A percentile compares a stretch with the other conserved stretches of the same genome.
Conservation (phyloP, 2,329 filamentous ascomycete genomes). For the Phaeomoniella chlamydospora region DNA sequence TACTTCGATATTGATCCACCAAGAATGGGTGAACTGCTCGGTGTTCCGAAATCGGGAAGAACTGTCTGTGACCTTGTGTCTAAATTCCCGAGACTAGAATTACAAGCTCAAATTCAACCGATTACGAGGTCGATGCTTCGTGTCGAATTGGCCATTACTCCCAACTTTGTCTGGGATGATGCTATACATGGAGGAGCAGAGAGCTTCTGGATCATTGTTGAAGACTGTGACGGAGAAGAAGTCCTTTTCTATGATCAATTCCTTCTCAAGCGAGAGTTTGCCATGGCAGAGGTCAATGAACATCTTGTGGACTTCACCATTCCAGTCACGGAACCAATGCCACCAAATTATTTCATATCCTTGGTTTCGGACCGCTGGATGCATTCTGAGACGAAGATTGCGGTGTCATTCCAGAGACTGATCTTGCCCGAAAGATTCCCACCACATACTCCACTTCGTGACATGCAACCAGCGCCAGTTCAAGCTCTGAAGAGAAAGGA, state of each 20-base stretch:
- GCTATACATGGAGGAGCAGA: constrained; percentile 74
- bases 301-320: constrained; percentile 94
- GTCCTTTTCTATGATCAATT: constrained; percentile 93
- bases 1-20: constrained; percentile 96
- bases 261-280: constrained; percentile 78
- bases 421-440: constrained; percentile 92
- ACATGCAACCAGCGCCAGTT: constrained; percentile 81
- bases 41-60: constrained; percentile 75
- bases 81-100: constrained; percentile 84
- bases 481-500: constrained; percentile 77
- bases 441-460: constrained; percentile 78
- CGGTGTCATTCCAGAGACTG: constrained; percentile 88
- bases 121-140: constrained; percentile 88
- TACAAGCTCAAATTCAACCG: constrained; percentile 87
- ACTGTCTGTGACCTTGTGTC: constrained; percentile 73
- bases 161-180: constrained; percentile 94
- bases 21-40: constrained; percentile 86
- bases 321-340: constrained; percentile 92
- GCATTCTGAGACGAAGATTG: constrained; percentile 87
- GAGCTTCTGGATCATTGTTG: constrained; percentile 92
- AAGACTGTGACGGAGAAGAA: constrained; percentile 94
- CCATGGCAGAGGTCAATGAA: constrained; percentile 71
- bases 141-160: constrained; percentile 78
- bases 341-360: constrained; percentile 96
- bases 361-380: constrained; percentile 95